Base-by-base conservation (phyloP, 805 yeast genomes). In the Zygosaccharomyces gambellarensis region DNA sequence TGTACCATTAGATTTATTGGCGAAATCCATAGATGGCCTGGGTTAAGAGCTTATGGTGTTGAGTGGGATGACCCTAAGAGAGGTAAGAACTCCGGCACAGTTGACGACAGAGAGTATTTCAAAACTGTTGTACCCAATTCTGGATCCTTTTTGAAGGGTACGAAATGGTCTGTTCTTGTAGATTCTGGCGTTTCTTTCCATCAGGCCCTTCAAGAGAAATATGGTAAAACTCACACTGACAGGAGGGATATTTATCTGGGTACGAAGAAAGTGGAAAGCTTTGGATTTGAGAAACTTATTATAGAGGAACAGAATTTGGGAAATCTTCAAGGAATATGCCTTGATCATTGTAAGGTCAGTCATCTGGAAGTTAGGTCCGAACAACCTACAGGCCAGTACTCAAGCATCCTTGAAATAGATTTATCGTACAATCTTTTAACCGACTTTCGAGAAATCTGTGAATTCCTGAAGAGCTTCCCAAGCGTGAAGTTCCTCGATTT, bases 31-130 rank as follows among this genome's bases (percentile, higher is more conserved):
- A 72, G 69, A 10, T 89, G 96, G 96, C 76, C 78, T 0, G 61
- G 64, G 8, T 70, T 64, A 0, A 36, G 55, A 1, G 89, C 92
- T 0, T 64, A 79, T 11, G 97, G 97, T 0, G 74, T 90, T 3
- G 96, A 90, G 64, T 90, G 97, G 97, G 97, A 90, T 62, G 71
- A 80, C 40, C 67, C 75, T 0, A 48, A 51, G 0, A 71, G 89
- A 31, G 97, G 97, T 1, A 87, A 83, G 58, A 81, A 90, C 62
- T 69, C 77, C 53, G 98, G 98, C 0, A 49, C 61, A 1, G 52
- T 80, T 25, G 71, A 77, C 19, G 87, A 83, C 0, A 58, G 66
- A 0, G 57, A 62, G 46, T 87, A 87, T 62, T 90, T 90, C 63
- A 30, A 54, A 5, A 58, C 71, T 40, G 19, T 23, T 4, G 23